phyloP scores from a whole-genome alignment of 495 filamentous ascomycete species.

The Penicillium fimorum region DNA sequence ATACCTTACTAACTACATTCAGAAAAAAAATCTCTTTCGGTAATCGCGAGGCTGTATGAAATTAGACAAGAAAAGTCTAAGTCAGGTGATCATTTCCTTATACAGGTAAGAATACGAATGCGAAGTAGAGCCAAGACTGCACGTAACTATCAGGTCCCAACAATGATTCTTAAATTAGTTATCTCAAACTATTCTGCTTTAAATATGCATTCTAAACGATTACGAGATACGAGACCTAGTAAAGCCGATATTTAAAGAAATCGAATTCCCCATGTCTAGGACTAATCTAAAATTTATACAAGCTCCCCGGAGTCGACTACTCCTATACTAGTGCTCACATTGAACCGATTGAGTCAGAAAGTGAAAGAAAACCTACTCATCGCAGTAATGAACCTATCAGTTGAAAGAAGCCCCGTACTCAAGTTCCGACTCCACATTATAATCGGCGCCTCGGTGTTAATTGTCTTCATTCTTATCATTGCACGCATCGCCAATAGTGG shows the following conservation, averaged over 20 bases:
- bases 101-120: not conserved
- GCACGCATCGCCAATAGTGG: conserved; percentile 22
- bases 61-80: not conserved
- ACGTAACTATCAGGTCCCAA: not conserved
- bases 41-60: not conserved
- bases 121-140: not conserved
- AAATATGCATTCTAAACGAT: not conserved
- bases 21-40: not conserved
- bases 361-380: not conserved
- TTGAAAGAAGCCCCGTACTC: not conserved
- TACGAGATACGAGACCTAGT: not conserved
- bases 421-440: conserved; percentile 15
- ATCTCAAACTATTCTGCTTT: not conserved
- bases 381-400: not conserved
- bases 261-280: not conserved
- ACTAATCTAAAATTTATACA: not conserved
- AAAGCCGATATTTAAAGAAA: not conserved
- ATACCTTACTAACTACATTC: too few relatives aligned
- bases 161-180: not conserved
- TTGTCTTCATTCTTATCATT: conserved; percentile 28
- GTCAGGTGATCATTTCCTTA: not conserved
- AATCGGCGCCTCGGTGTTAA: conserved; percentile 15
- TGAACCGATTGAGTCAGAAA: not conserved
- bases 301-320: not conserved
- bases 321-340: not conserved